Evolutionary conservation across 805 yeast genomes (phyloP).

Genomic region (Pichia eremophila): DNA sequence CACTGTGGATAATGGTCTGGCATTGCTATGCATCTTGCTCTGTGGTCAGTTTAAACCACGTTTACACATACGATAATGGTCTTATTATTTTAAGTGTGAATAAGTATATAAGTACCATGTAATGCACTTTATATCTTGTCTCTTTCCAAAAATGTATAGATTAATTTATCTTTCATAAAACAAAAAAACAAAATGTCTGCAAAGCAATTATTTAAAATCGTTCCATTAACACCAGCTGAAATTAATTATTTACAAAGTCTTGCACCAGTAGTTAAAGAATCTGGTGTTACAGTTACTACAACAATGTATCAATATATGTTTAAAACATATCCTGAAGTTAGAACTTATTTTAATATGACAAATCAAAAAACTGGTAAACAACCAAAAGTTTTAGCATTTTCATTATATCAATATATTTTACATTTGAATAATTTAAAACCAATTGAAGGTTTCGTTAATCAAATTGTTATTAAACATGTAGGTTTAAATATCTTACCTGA

Average conservation of each 20-base stretch:
- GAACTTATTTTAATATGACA: constrained; percentile 50
- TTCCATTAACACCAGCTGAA: constrained; percentile 26
- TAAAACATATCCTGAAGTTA: constrained; percentile 40
- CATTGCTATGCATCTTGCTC: no score
- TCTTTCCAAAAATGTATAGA: no score
- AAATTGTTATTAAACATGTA: constrained; percentile 57
- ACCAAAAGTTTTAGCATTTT: constrained; percentile 55
- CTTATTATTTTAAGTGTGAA: no score
- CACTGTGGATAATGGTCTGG: no score
- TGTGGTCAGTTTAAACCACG: no score
- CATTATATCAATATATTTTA: constrained; percentile 53
- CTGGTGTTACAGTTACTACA: constrained; percentile 47
- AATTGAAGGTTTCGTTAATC: constrained; percentile 43
- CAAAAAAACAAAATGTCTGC: constrained; percentile 3
- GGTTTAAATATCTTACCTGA: constrained; percentile 54
- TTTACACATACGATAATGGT: no score
- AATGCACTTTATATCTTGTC: no score
- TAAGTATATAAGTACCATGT: no score
- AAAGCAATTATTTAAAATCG: constrained; percentile 20
- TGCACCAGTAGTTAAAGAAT: constrained; percentile 45
- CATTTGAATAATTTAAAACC: constrained; percentile 51
- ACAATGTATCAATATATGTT: constrained; percentile 51
- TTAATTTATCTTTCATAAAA: background rate
- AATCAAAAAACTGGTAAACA: constrained; percentile 48
- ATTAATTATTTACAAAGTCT: constrained; percentile 33